phyloP scores from a whole-genome alignment of 345 rosid genomes.

The Salix caprea region DNA sequence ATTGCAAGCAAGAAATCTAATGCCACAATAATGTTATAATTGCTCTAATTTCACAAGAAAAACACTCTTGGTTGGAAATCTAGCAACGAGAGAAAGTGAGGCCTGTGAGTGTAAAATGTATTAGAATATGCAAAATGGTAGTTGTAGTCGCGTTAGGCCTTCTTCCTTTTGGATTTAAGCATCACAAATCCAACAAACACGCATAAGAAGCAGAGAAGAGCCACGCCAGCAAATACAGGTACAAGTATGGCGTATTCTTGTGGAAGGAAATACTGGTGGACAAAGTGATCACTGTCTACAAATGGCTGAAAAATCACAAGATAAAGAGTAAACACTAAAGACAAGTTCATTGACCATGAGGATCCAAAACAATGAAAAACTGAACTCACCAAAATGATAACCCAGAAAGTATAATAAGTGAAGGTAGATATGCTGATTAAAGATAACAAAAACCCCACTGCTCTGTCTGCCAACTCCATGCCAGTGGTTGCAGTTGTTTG shows the following conservation, averaged over 20 bases:
- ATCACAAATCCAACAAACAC: conserved; percentile 72
- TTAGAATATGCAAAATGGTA: neutral
- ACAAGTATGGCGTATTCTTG: conserved; percentile 77
- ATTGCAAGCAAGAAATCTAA: neutral
- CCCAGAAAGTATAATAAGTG: conserved; percentile 96
- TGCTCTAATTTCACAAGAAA: neutral
- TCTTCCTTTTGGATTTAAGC: conserved; percentile 85
- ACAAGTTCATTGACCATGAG: neutral
- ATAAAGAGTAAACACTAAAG: neutral
- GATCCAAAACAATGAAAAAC: neutral
- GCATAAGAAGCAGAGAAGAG: conserved; percentile 57
- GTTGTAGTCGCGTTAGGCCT: conserved; percentile 27
- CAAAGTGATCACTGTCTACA: conserved; percentile 78
- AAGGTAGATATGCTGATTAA: conserved; percentile 69
- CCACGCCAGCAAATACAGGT: conserved; percentile 69
- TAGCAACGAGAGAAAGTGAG: neutral
- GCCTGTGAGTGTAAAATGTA: neutral
- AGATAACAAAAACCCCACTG: conserved; percentile 69
- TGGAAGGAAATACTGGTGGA: conserved; percentile 82
- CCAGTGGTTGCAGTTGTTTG: neutral
- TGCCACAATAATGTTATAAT: neutral
- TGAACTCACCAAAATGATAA: conserved; percentile 69
- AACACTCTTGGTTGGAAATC: neutral
- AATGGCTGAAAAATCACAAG: conserved; percentile 62
- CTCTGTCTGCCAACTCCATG: conserved; percentile 88